A percentile compares a stretch with the other conserved stretches of the same genome.
Conservation (phyloP, 306 rosid species). For the Vigna nakashimae region DNA sequence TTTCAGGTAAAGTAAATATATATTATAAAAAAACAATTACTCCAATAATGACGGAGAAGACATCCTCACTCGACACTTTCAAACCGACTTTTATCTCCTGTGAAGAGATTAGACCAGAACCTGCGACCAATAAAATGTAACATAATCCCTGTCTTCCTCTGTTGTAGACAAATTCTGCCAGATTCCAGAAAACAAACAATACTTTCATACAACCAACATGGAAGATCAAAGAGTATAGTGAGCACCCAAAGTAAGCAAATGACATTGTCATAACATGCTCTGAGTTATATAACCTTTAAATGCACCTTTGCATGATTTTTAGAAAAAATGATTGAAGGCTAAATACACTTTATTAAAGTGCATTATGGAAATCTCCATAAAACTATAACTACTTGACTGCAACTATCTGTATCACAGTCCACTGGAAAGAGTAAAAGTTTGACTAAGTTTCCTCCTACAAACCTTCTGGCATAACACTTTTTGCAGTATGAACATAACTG, state of each 20-base stretch:
- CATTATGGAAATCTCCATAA: not conserved
- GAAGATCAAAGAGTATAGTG: not conserved
- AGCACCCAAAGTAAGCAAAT: not conserved
- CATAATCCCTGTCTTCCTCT: not conserved
- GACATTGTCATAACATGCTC: not conserved
- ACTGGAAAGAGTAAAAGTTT: too few relatives aligned
- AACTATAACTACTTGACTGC: not conserved
- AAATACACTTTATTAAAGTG: not conserved
- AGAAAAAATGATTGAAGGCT: not conserved
- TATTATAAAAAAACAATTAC: not conserved
- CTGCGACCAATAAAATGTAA: not conserved
- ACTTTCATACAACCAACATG: not conserved
- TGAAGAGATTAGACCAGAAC: not conserved
- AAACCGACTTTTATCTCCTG: not conserved
- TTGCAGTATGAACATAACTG: too few relatives aligned
- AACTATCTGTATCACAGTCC: not conserved
- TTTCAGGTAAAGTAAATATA: not conserved
- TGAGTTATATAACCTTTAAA: not conserved
- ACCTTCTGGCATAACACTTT: too few relatives aligned
- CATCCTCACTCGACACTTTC: not conserved
- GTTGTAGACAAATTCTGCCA: not conserved
- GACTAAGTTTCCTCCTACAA: too few relatives aligned
- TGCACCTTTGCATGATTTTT: not conserved
- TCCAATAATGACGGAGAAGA: not conserved
- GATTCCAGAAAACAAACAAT: not conserved